Conservation (phyloP, 768 basidiomycete genomes). For the Suillus placidus region DNA sequence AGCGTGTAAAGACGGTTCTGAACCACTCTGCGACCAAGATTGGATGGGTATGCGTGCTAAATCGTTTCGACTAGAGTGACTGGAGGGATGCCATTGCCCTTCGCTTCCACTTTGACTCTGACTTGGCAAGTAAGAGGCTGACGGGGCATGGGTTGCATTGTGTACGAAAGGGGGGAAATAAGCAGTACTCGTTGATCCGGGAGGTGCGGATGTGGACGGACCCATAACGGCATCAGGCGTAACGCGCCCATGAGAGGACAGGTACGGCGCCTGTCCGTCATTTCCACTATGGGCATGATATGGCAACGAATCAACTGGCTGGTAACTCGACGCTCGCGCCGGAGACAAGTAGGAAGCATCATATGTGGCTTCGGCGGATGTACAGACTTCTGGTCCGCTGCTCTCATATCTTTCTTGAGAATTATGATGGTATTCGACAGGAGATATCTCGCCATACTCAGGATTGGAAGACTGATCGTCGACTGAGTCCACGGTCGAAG, state of each 20-base stretch:
- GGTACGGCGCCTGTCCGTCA: conserved; percentile 31
- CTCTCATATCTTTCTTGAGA: conserved; percentile 9
- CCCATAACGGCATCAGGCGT: conserved; percentile 29
- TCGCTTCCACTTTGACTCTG: conserved; percentile 24
- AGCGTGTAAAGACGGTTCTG: conserved; percentile 18
- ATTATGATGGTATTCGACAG: conserved; percentile 38
- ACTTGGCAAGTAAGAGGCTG: conserved; percentile 28
- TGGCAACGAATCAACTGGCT: conserved; percentile 22
- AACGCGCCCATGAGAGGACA: conserved; percentile 25
- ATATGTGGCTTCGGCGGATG: conserved; percentile 24
- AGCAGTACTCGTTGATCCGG: conserved; percentile 25
- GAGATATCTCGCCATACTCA: conserved; percentile 44
- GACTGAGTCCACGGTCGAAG: conserved; percentile 32
- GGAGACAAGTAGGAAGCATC: conserved; percentile 18
- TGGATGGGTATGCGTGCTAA: conserved; percentile 23
- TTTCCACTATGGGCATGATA: conserved; percentile 26
- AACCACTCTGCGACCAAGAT: conserved; percentile 31
- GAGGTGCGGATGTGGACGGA: conserved; percentile 27
- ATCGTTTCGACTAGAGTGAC: conserved; percentile 23
- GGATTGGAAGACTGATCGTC: conserved; percentile 32
- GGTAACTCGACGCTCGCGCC: conserved; percentile 27
- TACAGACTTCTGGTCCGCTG: conserved; percentile 20
- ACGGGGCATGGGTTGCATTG: conserved; percentile 25
- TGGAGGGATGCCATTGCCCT: conserved; percentile 19
- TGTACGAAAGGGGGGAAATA: conserved; percentile 31